Base-by-base conservation (phyloP, 148 eudicot genomes). In the Polygonum aviculare region DNA sequence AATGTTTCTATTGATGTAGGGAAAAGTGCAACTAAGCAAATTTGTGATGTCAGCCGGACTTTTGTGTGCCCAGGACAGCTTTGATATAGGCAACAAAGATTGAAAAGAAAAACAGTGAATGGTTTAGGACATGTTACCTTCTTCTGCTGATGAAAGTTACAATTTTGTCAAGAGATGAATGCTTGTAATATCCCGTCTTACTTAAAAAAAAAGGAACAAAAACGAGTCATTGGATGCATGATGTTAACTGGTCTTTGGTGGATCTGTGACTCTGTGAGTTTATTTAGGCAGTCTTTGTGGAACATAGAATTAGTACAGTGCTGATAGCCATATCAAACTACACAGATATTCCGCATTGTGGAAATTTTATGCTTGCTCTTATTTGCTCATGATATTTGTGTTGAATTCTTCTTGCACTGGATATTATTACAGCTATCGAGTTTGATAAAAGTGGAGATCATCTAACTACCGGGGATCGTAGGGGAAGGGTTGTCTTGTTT, bases 381-480 rank as follows among this genome's bases (percentile, higher is more conserved):
- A 7, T 48, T 12, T 16, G 47, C 65, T 44, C 4, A 35, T 57
- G 31, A 35, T 40, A 7, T 38, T 26, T 49, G 60, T 67, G 19
- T 57, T 72, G 19, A 7, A 52, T 57, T 59, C 41, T 80, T 80
- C 36, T 15, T 72, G 81, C 81, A 79, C 91, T 90, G 78, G 94
- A 90, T 78, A 86, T 90, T 74, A 90, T 90, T 80, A 88, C 94
- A 39, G 94, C 94, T 36, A 88, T 90, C 63, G 94, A 88, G 81
- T 90, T 90, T 76, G 94, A 90, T 80, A 90, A 90, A 78, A 81
- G 86, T 65, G 94, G 94, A 79, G 90, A 88, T 74, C 87, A 90
- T 84, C 85, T 90, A 72, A 91, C 94, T 62, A 88, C 91, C 77
- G 94, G 94, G 78, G 94, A 90, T 69, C 90, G 94, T 72, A 91